phyloP scores from a whole-genome alignment of 805 yeast genomes.

The Teunomyces cretensis region DNA sequence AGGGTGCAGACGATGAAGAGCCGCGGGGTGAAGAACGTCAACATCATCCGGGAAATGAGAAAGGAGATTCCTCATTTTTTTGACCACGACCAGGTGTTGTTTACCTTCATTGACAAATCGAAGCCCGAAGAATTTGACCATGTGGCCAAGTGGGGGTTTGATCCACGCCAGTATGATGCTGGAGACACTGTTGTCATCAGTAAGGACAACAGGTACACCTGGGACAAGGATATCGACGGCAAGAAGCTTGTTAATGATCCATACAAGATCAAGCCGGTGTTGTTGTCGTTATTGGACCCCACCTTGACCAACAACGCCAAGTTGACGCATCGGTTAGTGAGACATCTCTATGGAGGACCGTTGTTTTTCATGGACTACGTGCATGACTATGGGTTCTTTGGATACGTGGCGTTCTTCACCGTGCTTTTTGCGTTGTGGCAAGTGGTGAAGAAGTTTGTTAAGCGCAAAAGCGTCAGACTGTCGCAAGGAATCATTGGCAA shows the following conservation, averaged over 20 bases:
- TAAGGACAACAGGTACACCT: conserved; percentile 37
- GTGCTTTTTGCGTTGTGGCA: conserved; percentile 10
- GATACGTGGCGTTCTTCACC: conserved; percentile 30
- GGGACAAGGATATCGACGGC: conserved; percentile 40
- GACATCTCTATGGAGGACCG: conserved; percentile 41
- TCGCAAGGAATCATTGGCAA: conserved; percentile 9
- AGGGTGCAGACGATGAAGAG: conserved; percentile 45
- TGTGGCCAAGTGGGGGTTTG: conserved; percentile 37
- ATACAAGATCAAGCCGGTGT: conserved; percentile 30
- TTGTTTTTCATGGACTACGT: conserved; percentile 44
- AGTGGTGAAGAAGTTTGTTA: not conserved
- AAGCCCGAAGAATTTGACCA: conserved; percentile 29
- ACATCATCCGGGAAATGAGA: conserved; percentile 49
- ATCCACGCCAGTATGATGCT: conserved; percentile 28
- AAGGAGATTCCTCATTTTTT: conserved; percentile 49
- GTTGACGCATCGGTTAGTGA: conserved; percentile 31
- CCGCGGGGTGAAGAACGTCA: conserved; percentile 28
- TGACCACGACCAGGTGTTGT: conserved; percentile 40
- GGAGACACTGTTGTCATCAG: conserved; percentile 62
- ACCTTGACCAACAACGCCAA: conserved; percentile 11
- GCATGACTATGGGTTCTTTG: conserved; percentile 45
- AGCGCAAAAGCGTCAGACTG: not conserved
- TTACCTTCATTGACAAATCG: conserved; percentile 53
- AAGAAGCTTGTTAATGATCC: conserved; percentile 33
- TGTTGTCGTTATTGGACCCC: conserved; percentile 41